phyloP scores from a whole-genome alignment of 805 yeast genomes.

The Kuraishia borneana region DNA sequence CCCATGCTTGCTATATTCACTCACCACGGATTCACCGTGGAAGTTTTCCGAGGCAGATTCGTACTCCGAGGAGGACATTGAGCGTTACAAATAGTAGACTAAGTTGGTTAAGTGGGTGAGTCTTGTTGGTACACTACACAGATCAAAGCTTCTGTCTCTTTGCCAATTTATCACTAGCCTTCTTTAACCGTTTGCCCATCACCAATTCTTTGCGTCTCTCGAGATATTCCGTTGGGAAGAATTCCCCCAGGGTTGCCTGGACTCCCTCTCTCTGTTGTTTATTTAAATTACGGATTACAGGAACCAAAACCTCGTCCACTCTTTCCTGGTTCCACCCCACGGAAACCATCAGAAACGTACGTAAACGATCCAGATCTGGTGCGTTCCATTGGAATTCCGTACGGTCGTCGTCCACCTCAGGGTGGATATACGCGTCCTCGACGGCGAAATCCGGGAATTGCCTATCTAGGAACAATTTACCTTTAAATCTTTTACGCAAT shows the following conservation, averaged over 20 bases:
- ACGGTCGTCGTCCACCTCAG: slow-evolving; percentile 76
- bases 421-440: slow-evolving; percentile 60
- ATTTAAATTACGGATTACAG: slow-evolving; percentile 74
- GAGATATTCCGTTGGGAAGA: slow-evolving; percentile 50
- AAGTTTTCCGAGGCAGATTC: no score
- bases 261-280: slow-evolving; percentile 39
- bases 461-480: slow-evolving; percentile 43
- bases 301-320: slow-evolving; percentile 77
- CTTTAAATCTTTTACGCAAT: slow-evolving; percentile 45
- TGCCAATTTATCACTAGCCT: slow-evolving; percentile 42
- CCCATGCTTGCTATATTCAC: no score
- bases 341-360: slow-evolving; percentile 55
- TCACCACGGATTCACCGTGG: no score
- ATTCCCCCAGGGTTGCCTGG: slow-evolving; percentile 55
- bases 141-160: no score
- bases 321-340: slow-evolving; percentile 74
- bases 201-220: slow-evolving; percentile 32
- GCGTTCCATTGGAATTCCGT: slow-evolving; percentile 83
- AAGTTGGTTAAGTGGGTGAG: no score
- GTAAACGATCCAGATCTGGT: slow-evolving; percentile 72
- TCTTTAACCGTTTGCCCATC: slow-evolving; percentile 49
- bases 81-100: no score
- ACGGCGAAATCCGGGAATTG: slow-evolving; percentile 65
- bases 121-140: no score
- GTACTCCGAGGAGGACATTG: no score